Percentiles rank a stretch among this genome's conserved stretches.
phyloP scores from a whole-genome alignment of 495 filamentous ascomycete species.

The Talaromyces proteolyticus region DNA sequence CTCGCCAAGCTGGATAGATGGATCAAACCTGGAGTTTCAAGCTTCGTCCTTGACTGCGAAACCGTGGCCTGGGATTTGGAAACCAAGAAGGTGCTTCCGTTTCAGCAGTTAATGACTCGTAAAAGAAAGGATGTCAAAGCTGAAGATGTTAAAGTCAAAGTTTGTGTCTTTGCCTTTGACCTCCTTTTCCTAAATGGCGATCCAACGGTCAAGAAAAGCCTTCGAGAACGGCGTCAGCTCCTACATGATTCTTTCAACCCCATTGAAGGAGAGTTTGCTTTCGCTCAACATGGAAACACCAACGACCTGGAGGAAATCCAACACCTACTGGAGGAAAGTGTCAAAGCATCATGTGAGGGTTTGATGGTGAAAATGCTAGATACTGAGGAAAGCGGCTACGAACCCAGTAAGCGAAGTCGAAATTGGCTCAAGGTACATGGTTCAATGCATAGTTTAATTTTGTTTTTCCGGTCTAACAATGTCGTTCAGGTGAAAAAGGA shows the following conservation, averaged over 20 bases:
- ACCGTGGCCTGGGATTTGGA: constrained; percentile 94
- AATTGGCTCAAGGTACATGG: constrained; percentile 99
- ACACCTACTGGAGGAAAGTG: constrained; percentile 80
- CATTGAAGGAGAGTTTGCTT: constrained; percentile 84
- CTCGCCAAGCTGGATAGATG: constrained; percentile 79
- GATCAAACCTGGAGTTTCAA: constrained; percentile 84
- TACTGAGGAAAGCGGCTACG: constrained; percentile 83
- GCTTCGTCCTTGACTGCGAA: constrained; percentile 96
- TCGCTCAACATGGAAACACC: constrained; percentile 84
- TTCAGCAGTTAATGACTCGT: constrained; percentile 96
- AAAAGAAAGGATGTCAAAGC: constrained; percentile 96
- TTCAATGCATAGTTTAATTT: constrained; percentile 1
- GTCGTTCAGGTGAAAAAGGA: constrained; percentile 81
- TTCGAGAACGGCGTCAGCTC: constrained; percentile 77
- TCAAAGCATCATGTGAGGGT: constrained; percentile 93
- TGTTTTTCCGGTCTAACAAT: constrained; percentile 11
- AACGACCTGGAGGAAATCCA: constrained; percentile 90
- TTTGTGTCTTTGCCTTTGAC: constrained; percentile 97
- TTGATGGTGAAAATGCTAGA: constrained; percentile 99
- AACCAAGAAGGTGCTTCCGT: constrained; percentile 91
- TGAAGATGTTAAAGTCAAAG: constrained; percentile 96
- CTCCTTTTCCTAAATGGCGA: constrained; percentile 91
- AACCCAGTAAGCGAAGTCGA: constrained; percentile 88
- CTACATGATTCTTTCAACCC: constrained; percentile 67
- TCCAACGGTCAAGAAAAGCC: constrained; percentile 77